Evolutionary conservation across 352 stramenopile genomes (phyloP), one percentile per base, ranked within the genome.

Genomic region (Phytophthora litchii): DNA sequence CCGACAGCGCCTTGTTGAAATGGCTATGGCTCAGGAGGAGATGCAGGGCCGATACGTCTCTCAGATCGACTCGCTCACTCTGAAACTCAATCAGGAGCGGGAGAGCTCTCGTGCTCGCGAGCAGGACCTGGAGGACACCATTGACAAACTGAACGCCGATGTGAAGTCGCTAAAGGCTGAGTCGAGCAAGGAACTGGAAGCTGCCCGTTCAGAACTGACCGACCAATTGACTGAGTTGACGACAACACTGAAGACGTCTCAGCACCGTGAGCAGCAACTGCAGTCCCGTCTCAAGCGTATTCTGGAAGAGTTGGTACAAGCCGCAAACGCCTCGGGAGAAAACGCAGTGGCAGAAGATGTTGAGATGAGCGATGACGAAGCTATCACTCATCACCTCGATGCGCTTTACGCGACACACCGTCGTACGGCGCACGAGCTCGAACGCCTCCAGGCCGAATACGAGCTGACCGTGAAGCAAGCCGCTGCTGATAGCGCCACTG

Each of bases 51-150:
- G 60, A 7, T 67, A 79, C 46, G 54, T 71, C 12, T 46, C 41
- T 3, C 70, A 84, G 50, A 55, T 86, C n/a, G 72, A 82, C 29
- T 64, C 61, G 16, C 49, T 84, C 16, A 66, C 64, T 1, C 45
- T 72, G 20, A 76, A 78, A 29, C 70, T 86, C 9, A 73, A 78
- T 36, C 69, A 78, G 37, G 76, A 84, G 43, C 72, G 66, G 32
- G 72, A 80, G 40, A 72, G 47, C 31, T 84, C 74, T 31, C 50
- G 63, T 40, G 37, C 59, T 35, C 76, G 76, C 11, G 76, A 82
- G 42, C 60, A 80, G 25, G 70, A 83, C 16, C 50, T 81, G 47
- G 64, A 75, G 20, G 60, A 67, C 2, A 64, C 54, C 2, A 67
- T 86, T 12, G 40, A 66, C 20, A 59, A 46, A 38, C 58, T 86